Conservation (phyloP, 352 stramenopile genomes). For the Phytophthora hybrid region DNA sequence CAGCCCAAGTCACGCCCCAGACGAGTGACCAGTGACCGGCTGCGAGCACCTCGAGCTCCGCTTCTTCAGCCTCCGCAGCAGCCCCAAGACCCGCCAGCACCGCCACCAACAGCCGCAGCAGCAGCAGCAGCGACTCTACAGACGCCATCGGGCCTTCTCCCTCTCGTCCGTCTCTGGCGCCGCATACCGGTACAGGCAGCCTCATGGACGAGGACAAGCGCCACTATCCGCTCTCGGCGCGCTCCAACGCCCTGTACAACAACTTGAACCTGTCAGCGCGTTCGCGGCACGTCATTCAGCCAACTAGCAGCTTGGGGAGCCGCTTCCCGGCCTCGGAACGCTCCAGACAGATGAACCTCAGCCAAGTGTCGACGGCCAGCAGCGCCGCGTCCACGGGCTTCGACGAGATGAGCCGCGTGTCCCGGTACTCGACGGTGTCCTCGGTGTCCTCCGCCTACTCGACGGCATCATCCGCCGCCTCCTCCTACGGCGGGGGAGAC, state of each 20-base stretch:
- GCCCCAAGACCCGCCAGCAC: neutral
- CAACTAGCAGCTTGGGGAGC: constrained; percentile 12
- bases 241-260: constrained; percentile 33
- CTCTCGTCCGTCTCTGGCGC: constrained; percentile 13
- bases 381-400: constrained; percentile 33
- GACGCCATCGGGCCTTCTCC: neutral
- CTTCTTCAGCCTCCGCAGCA: neutral
- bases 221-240: constrained; percentile 35
- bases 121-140: constrained; percentile 22
- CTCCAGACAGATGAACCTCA: constrained; percentile 60
- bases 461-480: constrained; percentile 32
- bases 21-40: constrained; percentile 23
- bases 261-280: constrained; percentile 42
- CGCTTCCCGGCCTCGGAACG: constrained; percentile 45
- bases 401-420: constrained; percentile 62
- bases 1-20: neutral
- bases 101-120: constrained; percentile 4
- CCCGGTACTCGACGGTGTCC: constrained; percentile 66
- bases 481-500: constrained; percentile 53
- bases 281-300: constrained; percentile 14
- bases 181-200: neutral
- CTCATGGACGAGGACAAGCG: constrained; percentile 54
- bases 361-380: constrained; percentile 43
- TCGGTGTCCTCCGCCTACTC: constrained; percentile 51
- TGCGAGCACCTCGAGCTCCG: neutral